phyloP scores from a whole-genome alignment of 2,329 filamentous ascomycete genomes.

The Salinomyces thailandicus region DNA sequence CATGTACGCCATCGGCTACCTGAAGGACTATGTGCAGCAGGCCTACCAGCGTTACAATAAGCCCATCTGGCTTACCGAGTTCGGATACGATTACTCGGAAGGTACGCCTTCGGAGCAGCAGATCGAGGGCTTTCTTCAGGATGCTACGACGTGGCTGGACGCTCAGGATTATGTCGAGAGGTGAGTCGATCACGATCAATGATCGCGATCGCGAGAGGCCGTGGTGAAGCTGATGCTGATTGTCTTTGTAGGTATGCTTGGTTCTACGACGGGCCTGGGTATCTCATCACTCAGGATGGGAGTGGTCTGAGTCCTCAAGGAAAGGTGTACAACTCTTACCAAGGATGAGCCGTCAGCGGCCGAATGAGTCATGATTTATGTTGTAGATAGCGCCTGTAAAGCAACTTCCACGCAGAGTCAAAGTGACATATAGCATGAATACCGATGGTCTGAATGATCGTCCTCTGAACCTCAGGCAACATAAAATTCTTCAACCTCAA shows the following conservation, averaged over 20 bases:
- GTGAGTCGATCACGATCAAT: neutral
- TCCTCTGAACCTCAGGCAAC: too few relatives aligned
- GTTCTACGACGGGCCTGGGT: conserved; percentile 10
- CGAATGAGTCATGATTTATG: too few relatives aligned
- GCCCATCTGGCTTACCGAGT: conserved; percentile 45
- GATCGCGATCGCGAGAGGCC: too few relatives aligned
- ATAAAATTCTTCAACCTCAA: too few relatives aligned
- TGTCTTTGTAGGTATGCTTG: conserved; percentile 24
- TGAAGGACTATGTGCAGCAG: conserved; percentile 35
- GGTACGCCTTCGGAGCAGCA: conserved; percentile 26
- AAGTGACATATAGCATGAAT: too few relatives aligned
- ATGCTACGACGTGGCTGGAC: conserved; percentile 35
- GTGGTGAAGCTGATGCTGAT: too few relatives aligned
- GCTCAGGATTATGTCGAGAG: conserved; percentile 25
- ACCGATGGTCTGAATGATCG: too few relatives aligned
- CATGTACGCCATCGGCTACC: conserved; percentile 20
- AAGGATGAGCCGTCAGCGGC: too few relatives aligned
- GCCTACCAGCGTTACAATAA: conserved; percentile 9
- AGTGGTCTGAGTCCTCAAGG: neutral
- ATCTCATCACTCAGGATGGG: neutral
- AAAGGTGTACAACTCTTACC: conserved; percentile 1
- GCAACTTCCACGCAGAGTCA: too few relatives aligned
- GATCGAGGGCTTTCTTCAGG: conserved; percentile 36
- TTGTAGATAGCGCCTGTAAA: too few relatives aligned
- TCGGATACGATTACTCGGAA: conserved; percentile 35